Evolutionary conservation across 1,139 yeast species (phyloP).

Genomic region (Protomyces inouyei): DNA sequence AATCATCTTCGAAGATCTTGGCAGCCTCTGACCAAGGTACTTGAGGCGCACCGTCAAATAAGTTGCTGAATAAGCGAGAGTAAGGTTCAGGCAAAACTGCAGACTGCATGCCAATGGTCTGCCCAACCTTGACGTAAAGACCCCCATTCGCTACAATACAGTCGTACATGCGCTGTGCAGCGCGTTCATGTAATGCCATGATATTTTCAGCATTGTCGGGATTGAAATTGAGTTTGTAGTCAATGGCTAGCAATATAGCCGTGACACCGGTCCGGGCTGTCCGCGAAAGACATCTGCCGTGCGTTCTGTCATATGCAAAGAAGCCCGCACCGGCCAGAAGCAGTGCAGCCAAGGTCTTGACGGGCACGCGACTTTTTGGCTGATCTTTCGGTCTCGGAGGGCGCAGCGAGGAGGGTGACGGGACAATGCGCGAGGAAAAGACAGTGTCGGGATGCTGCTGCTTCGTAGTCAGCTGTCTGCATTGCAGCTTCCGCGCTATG

Average conservation of each 20-base stretch:
- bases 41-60: conserved; percentile 68
- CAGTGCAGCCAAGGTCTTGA: conserved; percentile 8
- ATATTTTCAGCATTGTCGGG: conserved; percentile 44
- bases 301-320: conserved; percentile 34
- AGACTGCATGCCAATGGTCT: conserved; percentile 69
- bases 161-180: conserved; percentile 53
- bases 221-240: conserved; percentile 51
- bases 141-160: conserved; percentile 60
- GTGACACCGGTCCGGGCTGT: conserved; percentile 51
- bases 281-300: conserved; percentile 44
- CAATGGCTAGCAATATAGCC: conserved; percentile 52
- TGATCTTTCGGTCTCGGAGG: conserved; percentile 2
- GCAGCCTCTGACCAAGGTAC: conserved; percentile 59
- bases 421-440: conserved; percentile 18
- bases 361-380: conserved; percentile 8
- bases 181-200: conserved; percentile 55
- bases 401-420: conserved; percentile 12
- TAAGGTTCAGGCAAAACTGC: conserved; percentile 59
- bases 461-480: not conserved
- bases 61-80: conserved; percentile 50
- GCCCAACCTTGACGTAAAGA: conserved; percentile 69
- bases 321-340: not conserved
- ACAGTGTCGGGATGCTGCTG: not conserved
- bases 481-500: not conserved
- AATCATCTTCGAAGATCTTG: conserved; percentile 44